These are phyloP conservation scores for Lepiota brunneoincarnata DNA, from an alignment of 768 basidiomycete genomes.

Conservation along the genomic window DNA sequence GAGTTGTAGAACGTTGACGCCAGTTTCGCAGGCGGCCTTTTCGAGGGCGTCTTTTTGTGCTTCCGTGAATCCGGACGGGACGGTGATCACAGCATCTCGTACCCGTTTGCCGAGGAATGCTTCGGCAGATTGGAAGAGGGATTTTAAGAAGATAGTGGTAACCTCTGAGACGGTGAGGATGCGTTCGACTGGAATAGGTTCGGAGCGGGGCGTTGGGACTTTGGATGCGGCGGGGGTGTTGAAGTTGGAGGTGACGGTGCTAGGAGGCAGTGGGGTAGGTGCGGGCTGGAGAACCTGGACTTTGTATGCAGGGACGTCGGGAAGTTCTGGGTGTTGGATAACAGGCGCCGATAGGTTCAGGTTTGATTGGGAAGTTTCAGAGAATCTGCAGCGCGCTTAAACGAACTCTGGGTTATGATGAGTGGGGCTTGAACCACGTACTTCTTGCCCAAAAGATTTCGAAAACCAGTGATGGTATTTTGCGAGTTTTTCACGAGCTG, in stretches of 20 bases:
- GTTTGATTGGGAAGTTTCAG: conserved; percentile 60
- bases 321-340: conserved; percentile 69
- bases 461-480: conserved; percentile 94
- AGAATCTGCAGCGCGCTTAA: conserved; percentile 49
- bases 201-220: conserved; percentile 69
- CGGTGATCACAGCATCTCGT: conserved; percentile 78
- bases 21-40: conserved; percentile 76
- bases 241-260: conserved; percentile 42
- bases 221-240: conserved; percentile 67
- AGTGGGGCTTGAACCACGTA: conserved; percentile 31
- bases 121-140: conserved; percentile 81
- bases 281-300: conserved; percentile 80
- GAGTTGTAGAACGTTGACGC: conserved; percentile 80
- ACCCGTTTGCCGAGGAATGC: conserved; percentile 86
- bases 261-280: conserved; percentile 58
- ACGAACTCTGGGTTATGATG: background rate
- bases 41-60: conserved; percentile 68
- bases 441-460: conserved; percentile 92
- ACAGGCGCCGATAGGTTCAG: conserved; percentile 62
- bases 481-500: conserved; percentile 94
- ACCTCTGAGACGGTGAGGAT: conserved; percentile 82
- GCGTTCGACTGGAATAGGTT: conserved; percentile 63
- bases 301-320: conserved; percentile 79
- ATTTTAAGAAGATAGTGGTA: conserved; percentile 79
- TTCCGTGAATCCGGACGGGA: conserved; percentile 74